Conservation (phyloP, 805 yeast species). For the Metschnikowia proteae region DNA sequence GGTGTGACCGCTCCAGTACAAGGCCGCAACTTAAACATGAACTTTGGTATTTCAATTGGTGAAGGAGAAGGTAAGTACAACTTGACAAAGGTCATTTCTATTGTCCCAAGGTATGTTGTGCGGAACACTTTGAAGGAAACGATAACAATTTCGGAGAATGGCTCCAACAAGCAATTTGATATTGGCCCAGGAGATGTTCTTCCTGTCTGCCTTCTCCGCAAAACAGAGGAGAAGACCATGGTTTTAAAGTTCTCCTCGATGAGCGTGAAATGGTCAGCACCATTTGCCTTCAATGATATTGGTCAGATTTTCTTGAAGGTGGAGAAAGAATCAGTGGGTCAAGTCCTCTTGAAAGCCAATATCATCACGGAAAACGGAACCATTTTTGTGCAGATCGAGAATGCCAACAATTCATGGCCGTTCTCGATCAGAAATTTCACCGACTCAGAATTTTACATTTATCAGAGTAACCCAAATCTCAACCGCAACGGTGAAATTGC, state of each 20-base stretch:
- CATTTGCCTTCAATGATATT: constrained; percentile 77
- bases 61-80: constrained; percentile 87
- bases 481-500: constrained; percentile 60
- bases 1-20: constrained; percentile 48
- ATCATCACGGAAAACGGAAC: constrained; percentile 78
- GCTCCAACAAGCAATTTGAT: constrained; percentile 49
- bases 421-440: constrained; percentile 87
- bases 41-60: constrained; percentile 66
- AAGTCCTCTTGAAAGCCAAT: constrained; percentile 66
- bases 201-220: constrained; percentile 65
- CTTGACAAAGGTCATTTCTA: constrained; percentile 68
- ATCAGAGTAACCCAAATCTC: constrained; percentile 73
- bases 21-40: constrained; percentile 55
- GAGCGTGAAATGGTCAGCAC: constrained; percentile 75
- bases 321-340: constrained; percentile 59
- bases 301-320: constrained; percentile 79
- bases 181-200: constrained; percentile 45
- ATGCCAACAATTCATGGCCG: constrained; percentile 85
- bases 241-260: constrained; percentile 55
- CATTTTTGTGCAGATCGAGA: constrained; percentile 67
- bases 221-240: constrained; percentile 56
- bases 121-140: constrained; percentile 56
- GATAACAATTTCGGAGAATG: constrained; percentile 63
- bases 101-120: constrained; percentile 80
- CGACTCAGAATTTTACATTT: constrained; percentile 78